phyloP scores from a whole-genome alignment of 306 rosid species.

The Fragaria vesca region DNA sequence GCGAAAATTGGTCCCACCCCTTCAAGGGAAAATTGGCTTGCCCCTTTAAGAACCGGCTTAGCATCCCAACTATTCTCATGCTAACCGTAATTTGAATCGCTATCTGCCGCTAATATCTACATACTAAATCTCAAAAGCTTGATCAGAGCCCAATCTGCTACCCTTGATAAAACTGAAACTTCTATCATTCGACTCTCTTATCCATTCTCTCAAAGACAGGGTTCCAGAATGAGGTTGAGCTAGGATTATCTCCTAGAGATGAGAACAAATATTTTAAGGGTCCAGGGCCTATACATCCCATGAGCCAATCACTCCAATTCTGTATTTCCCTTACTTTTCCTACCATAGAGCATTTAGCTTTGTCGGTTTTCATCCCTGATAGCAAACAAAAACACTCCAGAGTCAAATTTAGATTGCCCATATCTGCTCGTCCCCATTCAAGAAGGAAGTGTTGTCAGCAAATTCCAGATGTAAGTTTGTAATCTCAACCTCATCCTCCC shows the following conservation, averaged over 20 bases:
- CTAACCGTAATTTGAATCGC: background rate
- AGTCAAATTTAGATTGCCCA: background rate
- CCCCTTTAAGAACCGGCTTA: background rate
- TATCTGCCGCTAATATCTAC: background rate
- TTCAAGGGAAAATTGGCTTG: background rate
- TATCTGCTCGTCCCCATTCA: background rate
- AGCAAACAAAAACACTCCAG: background rate
- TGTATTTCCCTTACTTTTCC: no score
- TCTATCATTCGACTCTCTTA: no score
- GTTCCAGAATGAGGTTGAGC: no score
- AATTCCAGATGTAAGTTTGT: background rate
- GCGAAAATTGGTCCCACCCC: background rate
- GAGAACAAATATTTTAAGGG: no score
- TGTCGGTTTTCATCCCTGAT: background rate
- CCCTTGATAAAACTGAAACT: background rate
- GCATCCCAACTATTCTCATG: background rate
- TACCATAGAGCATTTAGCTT: background rate
- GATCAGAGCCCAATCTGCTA: background rate
- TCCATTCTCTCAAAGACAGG: no score
- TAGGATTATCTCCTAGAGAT: no score
- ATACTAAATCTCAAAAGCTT: background rate
- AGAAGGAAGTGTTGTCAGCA: background rate
- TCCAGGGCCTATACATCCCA: no score
- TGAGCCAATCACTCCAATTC: no score
- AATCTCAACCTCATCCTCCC: background rate